Percentiles rank a stretch among this genome's conserved stretches.
Evolutionary conservation across 805 yeast species (phyloP).

Genomic region (Candida ortonii): DNA sequence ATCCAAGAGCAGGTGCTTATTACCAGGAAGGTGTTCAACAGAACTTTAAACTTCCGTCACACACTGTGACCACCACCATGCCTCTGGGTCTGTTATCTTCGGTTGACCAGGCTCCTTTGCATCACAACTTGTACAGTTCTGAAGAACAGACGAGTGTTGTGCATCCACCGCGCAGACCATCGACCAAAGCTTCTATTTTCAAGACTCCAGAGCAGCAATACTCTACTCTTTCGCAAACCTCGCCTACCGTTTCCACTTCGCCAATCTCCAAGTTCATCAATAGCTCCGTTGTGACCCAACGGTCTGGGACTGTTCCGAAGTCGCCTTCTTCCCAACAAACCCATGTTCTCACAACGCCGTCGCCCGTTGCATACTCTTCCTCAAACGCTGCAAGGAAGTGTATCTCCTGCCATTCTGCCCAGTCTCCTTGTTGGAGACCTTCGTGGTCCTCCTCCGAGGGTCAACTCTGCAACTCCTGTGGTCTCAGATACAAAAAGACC

Average conservation of each 20-base stretch:
- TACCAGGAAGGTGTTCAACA: conserved; percentile 12
- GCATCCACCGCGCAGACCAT: background rate
- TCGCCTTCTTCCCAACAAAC: conserved; percentile 15
- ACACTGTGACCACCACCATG: conserved; percentile 8
- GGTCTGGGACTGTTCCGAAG: conserved; percentile 9
- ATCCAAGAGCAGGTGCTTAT: conserved; percentile 25
- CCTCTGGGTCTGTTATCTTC: conserved; percentile 6
- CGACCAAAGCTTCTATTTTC: conserved; percentile 8
- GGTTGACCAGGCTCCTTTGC: conserved; percentile 20
- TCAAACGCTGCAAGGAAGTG: conserved; percentile 52
- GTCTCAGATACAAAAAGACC: conserved; percentile 89
- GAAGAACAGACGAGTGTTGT: conserved; percentile 1
- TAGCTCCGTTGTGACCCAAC: conserved; percentile 8
- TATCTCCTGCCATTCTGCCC: conserved; percentile 85
- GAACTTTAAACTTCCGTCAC: conserved; percentile 24
- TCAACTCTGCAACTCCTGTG: conserved; percentile 96
- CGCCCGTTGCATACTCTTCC: conserved; percentile 13
- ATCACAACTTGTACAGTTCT: conserved; percentile 13
- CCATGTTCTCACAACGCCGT: conserved; percentile 13
- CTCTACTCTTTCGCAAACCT: conserved; percentile 19
- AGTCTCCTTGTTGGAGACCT: conserved; percentile 98
- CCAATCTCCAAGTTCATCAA: conserved; percentile 16
- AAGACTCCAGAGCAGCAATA: conserved; percentile 5
- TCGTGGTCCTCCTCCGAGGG: conserved; percentile 90
- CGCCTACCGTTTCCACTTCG: conserved; percentile 22